Evolutionary conservation across 805 yeast genomes (phyloP).

Genomic region (Debaryomyces prosopidis): DNA sequence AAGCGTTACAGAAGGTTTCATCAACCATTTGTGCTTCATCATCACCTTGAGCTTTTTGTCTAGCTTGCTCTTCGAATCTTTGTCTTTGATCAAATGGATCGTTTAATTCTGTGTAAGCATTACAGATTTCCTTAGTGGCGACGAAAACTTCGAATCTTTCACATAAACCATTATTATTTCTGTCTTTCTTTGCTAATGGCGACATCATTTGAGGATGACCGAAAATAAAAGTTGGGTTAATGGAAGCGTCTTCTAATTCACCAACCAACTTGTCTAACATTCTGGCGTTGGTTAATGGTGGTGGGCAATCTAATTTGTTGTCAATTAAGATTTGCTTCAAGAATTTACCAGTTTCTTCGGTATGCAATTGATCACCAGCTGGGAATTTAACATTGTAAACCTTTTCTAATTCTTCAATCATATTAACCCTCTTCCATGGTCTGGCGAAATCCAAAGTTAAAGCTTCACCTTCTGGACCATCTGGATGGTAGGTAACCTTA

Average conservation of each 20-base stretch:
- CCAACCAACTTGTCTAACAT: conserved; percentile 98
- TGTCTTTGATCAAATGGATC: conserved; percentile 98
- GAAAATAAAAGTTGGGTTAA: conserved; percentile 95
- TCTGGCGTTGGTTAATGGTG: conserved; percentile 95
- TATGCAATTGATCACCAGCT: conserved; percentile 91
- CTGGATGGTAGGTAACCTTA: conserved; percentile 86
- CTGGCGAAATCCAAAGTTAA: conserved; percentile 83
- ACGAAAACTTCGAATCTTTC: conserved; percentile 98
- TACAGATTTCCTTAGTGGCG: conserved; percentile 97
- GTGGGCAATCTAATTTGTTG: conserved; percentile 84
- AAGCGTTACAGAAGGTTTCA: conserved; percentile 95
- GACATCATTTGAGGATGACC: conserved; percentile 99
- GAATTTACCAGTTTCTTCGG: conserved; percentile 90
- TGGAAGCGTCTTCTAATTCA: conserved; percentile 89
- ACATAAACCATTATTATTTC: conserved; percentile 90
- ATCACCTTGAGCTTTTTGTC: conserved; percentile 98
- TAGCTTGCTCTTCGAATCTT: conserved; percentile 98
- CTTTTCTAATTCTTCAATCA: conserved; percentile 95
- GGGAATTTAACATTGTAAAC: conserved; percentile 87
- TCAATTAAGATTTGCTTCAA: conserved; percentile 76
- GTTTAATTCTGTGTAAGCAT: conserved; percentile 97
- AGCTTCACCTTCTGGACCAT: conserved; percentile 83
- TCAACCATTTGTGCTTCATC: conserved; percentile 97
- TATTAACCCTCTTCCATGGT: conserved; percentile 98
- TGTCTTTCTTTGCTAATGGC: conserved; percentile 95